Evolutionary conservation across 2,329 filamentous ascomycete genomes (phyloP).

Genomic region (Botrytis cinerea): DNA sequence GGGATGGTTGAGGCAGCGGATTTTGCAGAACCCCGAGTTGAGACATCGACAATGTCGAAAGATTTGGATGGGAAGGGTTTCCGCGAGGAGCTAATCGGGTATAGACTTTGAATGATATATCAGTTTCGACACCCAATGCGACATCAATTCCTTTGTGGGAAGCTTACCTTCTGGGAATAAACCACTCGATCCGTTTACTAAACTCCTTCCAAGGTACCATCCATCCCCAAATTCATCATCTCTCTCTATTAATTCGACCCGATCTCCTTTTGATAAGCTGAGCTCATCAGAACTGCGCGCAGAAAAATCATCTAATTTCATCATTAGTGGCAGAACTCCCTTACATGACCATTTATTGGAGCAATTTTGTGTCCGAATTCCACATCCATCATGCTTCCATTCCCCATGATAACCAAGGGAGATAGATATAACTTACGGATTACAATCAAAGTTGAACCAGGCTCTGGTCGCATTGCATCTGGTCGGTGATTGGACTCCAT

Average conservation of each 20-base stretch:
- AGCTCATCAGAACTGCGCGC: constrained; percentile 93
- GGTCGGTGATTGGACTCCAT: constrained; percentile 45
- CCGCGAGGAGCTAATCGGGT: constrained; percentile 42
- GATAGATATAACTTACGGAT: constrained; percentile 67
- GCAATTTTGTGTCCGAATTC: constrained; percentile 17
- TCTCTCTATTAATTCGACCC: constrained; percentile 79
- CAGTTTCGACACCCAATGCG: constrained; percentile 24
- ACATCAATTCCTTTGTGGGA: constrained; percentile 4
- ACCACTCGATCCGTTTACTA: constrained; percentile 71
- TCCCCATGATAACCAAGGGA: neutral
- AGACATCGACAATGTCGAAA: constrained; percentile 29
- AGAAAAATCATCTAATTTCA: constrained; percentile 76
- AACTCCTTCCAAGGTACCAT: constrained; percentile 77
- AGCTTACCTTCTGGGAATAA: constrained; percentile 76
- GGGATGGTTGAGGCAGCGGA: constrained; percentile 20
- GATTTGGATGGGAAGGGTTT: constrained; percentile 37
- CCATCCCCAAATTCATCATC: constrained; percentile 89
- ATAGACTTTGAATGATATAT: constrained; percentile 39
- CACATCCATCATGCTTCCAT: neutral
- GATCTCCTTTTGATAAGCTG: constrained; percentile 80
- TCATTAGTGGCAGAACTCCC: constrained; percentile 8
- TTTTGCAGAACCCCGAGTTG: constrained; percentile 23
- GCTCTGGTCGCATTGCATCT: constrained; percentile 50
- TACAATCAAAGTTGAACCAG: constrained; percentile 68
- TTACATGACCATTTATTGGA: neutral